Evolutionary conservation across 1,139 yeast genomes (phyloP).

Genomic region (Geotrichum fermentans): DNA sequence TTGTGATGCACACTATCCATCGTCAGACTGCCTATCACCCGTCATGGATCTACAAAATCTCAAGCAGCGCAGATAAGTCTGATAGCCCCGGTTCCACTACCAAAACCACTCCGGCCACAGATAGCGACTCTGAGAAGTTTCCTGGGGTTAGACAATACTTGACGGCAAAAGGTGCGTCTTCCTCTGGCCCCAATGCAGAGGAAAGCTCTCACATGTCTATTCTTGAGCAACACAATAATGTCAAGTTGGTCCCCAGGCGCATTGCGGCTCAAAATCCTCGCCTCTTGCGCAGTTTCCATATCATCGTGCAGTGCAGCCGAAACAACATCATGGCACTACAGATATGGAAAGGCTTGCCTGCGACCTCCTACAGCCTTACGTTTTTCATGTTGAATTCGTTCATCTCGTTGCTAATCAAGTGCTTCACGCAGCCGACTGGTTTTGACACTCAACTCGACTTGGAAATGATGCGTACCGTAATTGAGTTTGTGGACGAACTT

Average conservation of each 20-base stretch:
- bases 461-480: background rate
- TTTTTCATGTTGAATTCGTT: slow-evolving; percentile 26
- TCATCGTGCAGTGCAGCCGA: slow-evolving; percentile 29
- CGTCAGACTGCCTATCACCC: slow-evolving; percentile 35
- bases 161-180: background rate
- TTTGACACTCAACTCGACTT: slow-evolving; percentile 2
- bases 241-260: slow-evolving; percentile 5
- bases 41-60: slow-evolving; percentile 27
- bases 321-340: slow-evolving; percentile 21
- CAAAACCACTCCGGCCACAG: background rate
- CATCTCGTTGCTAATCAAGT: slow-evolving; percentile 29
- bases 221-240: slow-evolving; percentile 9
- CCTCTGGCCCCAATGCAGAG: background rate
- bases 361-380: background rate
- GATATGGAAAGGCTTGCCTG: background rate
- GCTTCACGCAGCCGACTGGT: slow-evolving; percentile 16
- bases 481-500: background rate
- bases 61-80: background rate
- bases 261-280: slow-evolving; percentile 22
- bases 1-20: slow-evolving; percentile 28
- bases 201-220: background rate
- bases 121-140: background rate
- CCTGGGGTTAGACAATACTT: background rate
- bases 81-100: background rate
- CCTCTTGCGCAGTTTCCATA: slow-evolving; percentile 25